Evolutionary conservation across 352 stramenopile genomes (phyloP), one percentile per base, ranked within the genome.

Genomic region (Phytopythium sindhum): DNA sequence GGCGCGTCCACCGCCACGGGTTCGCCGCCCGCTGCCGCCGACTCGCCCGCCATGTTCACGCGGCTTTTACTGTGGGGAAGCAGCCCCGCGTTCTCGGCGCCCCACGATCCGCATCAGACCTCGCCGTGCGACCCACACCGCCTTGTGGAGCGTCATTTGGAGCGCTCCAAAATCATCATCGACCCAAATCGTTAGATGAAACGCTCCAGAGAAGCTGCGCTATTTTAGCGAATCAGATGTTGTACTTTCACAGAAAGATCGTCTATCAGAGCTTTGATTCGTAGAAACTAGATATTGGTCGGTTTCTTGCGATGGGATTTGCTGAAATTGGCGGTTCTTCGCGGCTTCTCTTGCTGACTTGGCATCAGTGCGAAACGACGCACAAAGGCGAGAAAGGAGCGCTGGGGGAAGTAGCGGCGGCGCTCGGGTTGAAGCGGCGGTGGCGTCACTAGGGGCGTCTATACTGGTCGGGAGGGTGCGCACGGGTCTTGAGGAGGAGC

Each of bases 21-120:
- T 50, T 47, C 45, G 61, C 63, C 53, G 23, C 52, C 26, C 68
- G 81, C 80, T 54, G 66, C 62, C 61, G 68, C 60, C 57, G 60
- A 33, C 21, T 67, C 70, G 44, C 61, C 58, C 64, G 72, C 64
- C 77, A 81, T 84, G 15, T 67, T 61, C 23, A 31, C 52, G 14
- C 47, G 39, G 6, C 7, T 15, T 44, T 44, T 1, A 44, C 35
- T 1, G 39, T 44, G 39, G 39, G 39, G 39, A n/a, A 44, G 52
- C 31, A 19, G 28, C 11, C 10, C 7, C 4, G 29, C 35, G 53
- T 45, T 60, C 54, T 60, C 23, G 5, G 33, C n/a, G 10, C 39
- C 37, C 2, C 56, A 53, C 56, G 55, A 51, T 51, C 21, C 33
- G 5, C 23, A 29, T 31, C 55, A 31, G 9, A 21, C 2, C 10